Conservation (phyloP, 1,284 basidiomycete genomes). For the Takashimella koratensis region DNA sequence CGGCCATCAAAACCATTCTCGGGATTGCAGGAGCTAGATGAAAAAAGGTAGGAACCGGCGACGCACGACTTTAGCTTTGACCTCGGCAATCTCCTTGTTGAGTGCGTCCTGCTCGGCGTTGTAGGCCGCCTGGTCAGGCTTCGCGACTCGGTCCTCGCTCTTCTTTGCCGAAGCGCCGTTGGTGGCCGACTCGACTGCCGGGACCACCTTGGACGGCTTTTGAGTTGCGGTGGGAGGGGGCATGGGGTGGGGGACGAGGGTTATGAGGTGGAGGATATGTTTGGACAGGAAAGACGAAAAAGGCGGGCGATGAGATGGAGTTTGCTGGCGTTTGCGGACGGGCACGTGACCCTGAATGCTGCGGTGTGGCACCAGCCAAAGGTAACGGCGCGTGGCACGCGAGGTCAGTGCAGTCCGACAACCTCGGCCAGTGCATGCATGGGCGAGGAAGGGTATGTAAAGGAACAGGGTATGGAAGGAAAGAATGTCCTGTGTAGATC, state of each 20-base stretch:
- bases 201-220: conserved; percentile 30
- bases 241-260: conserved; percentile 22
- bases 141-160: conserved; percentile 52
- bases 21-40: not conserved
- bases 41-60: not conserved
- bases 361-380: not conserved
- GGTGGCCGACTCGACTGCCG: conserved; percentile 9
- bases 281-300: not conserved
- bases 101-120: conserved; percentile 78
- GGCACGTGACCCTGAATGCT: conserved; percentile 1
- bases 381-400: too few relatives aligned
- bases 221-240: conserved; percentile 46
- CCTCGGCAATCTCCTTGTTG: conserved; percentile 74
- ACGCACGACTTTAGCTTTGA: conserved; percentile 76
- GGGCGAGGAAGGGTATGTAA: too few relatives aligned
- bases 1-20: not conserved
- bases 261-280: not conserved
- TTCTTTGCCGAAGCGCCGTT: conserved; percentile 13
- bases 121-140: conserved; percentile 74
- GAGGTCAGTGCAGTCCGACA: too few relatives aligned
- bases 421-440: too few relatives aligned
- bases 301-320: not conserved
- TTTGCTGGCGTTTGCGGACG: not conserved
- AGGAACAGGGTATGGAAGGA: too few relatives aligned
- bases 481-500: too few relatives aligned